A percentile compares a stretch with the other conserved stretches of the same genome.
phyloP scores from a whole-genome alignment of 331 rosid species.

The Stylosanthes scabra region DNA sequence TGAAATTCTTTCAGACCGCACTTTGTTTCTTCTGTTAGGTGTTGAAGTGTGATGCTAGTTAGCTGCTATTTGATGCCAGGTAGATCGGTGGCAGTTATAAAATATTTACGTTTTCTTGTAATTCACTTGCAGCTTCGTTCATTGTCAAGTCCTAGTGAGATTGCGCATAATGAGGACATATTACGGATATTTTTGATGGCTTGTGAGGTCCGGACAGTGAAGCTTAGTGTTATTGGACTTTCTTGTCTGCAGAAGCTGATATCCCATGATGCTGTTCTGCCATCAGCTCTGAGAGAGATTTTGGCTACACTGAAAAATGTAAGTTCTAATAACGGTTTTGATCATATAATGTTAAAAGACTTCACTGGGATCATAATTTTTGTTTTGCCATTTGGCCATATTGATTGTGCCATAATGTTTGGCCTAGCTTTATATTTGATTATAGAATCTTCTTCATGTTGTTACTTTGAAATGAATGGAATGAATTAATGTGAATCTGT shows the following conservation, averaged over 20 bases:
- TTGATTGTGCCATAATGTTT: constrained; percentile 1
- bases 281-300: constrained; percentile 79
- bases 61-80: constrained; percentile 6
- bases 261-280: constrained; percentile 90
- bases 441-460: constrained; percentile 1
- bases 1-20: constrained; percentile 11
- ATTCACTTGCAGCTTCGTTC: constrained; percentile 82
- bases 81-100: not conserved
- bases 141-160: constrained; percentile 84
- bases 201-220: constrained; percentile 83
- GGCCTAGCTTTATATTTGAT: constrained; percentile 27
- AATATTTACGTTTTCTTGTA: constrained; percentile 36
- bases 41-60: constrained; percentile 4
- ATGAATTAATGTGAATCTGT: constrained; percentile 18
- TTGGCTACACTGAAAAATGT: constrained; percentile 83
- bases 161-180: constrained; percentile 90
- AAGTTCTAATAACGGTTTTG: constrained; percentile 47
- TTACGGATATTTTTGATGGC: constrained; percentile 87
- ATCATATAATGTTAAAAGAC: constrained; percentile 2
- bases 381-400: constrained; percentile 24
- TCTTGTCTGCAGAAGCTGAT: constrained; percentile 92
- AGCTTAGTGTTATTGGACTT: constrained; percentile 91
- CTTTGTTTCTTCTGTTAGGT: constrained; percentile 22
- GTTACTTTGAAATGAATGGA: constrained; percentile 26
- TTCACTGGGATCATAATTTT: constrained; percentile 22